Evolutionary conservation across 106 monocot genomes (phyloP), one percentile per base, ranked within the genome.

Genomic region (Xerophyta viscosa): DNA sequence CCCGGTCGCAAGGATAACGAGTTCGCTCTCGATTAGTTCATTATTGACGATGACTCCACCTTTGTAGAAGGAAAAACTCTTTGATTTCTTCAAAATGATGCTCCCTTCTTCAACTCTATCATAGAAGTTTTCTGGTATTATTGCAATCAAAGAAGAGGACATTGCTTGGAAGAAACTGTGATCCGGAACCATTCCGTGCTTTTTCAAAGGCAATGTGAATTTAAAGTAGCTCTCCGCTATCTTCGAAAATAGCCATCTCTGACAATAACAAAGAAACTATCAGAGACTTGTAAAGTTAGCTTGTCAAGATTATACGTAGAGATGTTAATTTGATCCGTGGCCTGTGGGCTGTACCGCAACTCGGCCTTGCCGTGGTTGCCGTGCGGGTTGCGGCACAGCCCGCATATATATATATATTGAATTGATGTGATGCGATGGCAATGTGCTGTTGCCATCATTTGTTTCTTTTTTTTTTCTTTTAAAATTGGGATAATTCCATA

Each of bases 1-100:
- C 14, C 84, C 83, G 15, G 89, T 89, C 4, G 89, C 89, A 11
- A 84, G 46, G 50, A 89, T 84, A 18, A 80, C 84, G 0, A 89
- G 2, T 65, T 89, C 83, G 22, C 56, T 57, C 37, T 71, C 28
- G 17, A 70, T 31, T 0, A 48, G 27, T 33, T 75, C 76, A 27
- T 41, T 76, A 18, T 67, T 66, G 10, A 79, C 13, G 24, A 76
- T 45, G 19, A 89, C 27, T 12, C 88, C 84, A n/a, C 63, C 54
- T 13, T 77, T 64, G 7, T 56, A 67, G 60, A 89, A 89, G 28
- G 57, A 37, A 57, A 84, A 89, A 6, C 46, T 37, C 48, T 67
- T 54, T 6, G 73, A 60, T 43, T 28, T 54, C 58, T 62, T 83
- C 7, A 80, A 13, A 9, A 84, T 30, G 21, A 90, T 75, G 62